phyloP scores from a whole-genome alignment of 345 rosid species.

The Excoecaria cochinchinensis region DNA sequence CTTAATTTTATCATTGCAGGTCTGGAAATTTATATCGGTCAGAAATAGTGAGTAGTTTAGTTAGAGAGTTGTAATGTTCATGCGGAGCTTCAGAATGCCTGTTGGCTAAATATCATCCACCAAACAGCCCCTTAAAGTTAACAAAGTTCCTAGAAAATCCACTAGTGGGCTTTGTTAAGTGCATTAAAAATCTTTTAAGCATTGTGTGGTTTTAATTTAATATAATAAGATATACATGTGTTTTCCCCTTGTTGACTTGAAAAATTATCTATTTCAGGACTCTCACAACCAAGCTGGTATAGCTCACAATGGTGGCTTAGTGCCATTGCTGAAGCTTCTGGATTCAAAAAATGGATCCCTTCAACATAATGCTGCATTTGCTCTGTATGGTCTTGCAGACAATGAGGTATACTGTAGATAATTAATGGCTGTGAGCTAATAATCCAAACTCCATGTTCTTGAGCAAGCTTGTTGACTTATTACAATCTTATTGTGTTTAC shows the following conservation, averaged over 20 bases:
- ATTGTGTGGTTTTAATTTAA: neutral
- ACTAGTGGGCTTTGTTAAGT: neutral
- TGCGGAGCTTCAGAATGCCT: neutral
- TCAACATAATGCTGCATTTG: slow-evolving; percentile 99
- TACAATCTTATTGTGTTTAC: slow-evolving; percentile 23
- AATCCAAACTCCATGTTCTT: slow-evolving; percentile 25
- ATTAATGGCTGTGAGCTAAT: slow-evolving; percentile 14
- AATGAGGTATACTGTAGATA: slow-evolving; percentile 69
- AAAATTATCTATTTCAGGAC: slow-evolving; percentile 48
- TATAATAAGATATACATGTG: neutral
- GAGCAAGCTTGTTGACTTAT: slow-evolving; percentile 1
- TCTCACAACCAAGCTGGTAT: slow-evolving; percentile 96
- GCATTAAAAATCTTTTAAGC: neutral
- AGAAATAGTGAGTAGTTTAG: neutral
- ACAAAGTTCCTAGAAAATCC: neutral
- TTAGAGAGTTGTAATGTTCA: neutral
- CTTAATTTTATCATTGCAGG: no score
- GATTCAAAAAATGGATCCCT: slow-evolving; percentile 95
- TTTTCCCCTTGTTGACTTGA: neutral
- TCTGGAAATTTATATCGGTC: neutral
- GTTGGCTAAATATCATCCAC: neutral
- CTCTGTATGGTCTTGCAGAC: slow-evolving; percentile 97
- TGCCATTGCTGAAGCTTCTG: slow-evolving; percentile 86
- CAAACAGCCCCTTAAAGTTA: neutral
- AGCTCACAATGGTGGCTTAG: slow-evolving; percentile 86